Evolutionary conservation across 2,329 filamentous ascomycete genomes (phyloP).

Genomic region (Huntiella decipiens): DNA sequence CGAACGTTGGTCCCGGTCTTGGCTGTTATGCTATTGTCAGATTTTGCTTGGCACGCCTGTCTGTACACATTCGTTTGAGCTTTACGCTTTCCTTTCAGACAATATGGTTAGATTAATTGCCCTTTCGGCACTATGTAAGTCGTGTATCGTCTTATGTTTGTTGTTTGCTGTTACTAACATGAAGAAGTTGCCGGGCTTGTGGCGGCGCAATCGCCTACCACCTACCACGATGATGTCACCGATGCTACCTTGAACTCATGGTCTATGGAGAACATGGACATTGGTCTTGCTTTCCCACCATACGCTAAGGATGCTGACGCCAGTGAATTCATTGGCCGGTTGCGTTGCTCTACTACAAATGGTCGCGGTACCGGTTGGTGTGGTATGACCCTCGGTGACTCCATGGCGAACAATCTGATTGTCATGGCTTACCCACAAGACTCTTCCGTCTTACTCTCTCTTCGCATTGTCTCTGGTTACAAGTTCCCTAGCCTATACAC

Average conservation of each 20-base stretch:
- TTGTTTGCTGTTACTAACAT: no score
- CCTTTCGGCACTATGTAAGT: no score
- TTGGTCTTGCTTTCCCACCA: slow-evolving; percentile 32
- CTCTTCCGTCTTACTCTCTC: slow-evolving; percentile 34
- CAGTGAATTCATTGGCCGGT: slow-evolving; percentile 39
- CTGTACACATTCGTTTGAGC: no score
- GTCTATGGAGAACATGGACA: slow-evolving; percentile 3
- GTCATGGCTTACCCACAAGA: slow-evolving; percentile 38
- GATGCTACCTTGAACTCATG: slow-evolving; percentile 8
- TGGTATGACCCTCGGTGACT: slow-evolving; percentile 34
- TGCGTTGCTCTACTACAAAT: slow-evolving; percentile 22
- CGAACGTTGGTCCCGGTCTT: no score
- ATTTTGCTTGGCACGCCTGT: no score
- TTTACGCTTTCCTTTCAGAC: no score
- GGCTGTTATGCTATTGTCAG: no score
- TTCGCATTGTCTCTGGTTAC: slow-evolving; percentile 40
- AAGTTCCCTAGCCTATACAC: slow-evolving; percentile 37
- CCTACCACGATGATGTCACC: slow-evolving; percentile 5
- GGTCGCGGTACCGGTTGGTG: slow-evolving; percentile 31
- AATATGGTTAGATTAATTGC: no score
- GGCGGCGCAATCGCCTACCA: slow-evolving; percentile 6
- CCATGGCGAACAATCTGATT: slow-evolving; percentile 39
- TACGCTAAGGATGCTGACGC: slow-evolving; percentile 27
- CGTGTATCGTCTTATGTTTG: no score
- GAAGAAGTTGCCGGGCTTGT: slow-evolving; percentile 2